phyloP scores from a whole-genome alignment of 768 basidiomycete species.

The Boletus patriciae region DNA sequence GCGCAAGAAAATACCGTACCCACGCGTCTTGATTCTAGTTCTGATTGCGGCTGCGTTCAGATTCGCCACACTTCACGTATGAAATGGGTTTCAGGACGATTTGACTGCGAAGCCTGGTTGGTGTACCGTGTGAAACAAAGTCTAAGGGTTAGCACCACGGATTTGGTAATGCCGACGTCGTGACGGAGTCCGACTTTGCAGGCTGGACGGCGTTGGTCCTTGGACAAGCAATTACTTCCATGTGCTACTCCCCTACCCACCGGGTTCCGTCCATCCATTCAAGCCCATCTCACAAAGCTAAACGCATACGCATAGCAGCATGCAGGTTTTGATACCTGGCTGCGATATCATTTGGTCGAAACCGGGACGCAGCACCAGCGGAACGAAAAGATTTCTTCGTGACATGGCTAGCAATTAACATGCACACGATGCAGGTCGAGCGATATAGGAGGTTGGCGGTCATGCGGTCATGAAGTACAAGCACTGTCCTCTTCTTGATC shows the following conservation, averaged over 20 bases:
- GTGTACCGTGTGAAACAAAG: slow-evolving; percentile 6
- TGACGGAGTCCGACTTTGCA: neutral
- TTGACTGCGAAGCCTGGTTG: neutral
- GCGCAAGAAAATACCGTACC: slow-evolving; percentile 3
- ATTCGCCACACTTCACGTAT: slow-evolving; percentile 2
- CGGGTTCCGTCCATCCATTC: neutral
- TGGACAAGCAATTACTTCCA: neutral
- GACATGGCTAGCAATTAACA: neutral
- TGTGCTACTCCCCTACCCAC: neutral
- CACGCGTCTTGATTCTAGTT: neutral
- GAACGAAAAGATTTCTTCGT: neutral
- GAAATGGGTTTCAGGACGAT: neutral
- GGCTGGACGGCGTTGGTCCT: neutral
- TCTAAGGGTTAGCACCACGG: neutral
- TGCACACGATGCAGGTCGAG: neutral
- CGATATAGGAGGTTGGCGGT: neutral
- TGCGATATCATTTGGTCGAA: neutral
- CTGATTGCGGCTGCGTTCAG: slow-evolving; percentile 8
- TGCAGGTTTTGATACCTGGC: neutral
- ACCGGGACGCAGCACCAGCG: too few species aligned
- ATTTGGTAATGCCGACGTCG: neutral
- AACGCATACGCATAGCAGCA: neutral
- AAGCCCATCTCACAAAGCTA: neutral
- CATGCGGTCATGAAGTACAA: neutral
- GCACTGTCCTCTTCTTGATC: neutral